Evolutionary conservation across 352 stramenopile genomes (phyloP), one percentile per base, ranked within the genome.

Genomic region (Thalassiosira delicatula): DNA sequence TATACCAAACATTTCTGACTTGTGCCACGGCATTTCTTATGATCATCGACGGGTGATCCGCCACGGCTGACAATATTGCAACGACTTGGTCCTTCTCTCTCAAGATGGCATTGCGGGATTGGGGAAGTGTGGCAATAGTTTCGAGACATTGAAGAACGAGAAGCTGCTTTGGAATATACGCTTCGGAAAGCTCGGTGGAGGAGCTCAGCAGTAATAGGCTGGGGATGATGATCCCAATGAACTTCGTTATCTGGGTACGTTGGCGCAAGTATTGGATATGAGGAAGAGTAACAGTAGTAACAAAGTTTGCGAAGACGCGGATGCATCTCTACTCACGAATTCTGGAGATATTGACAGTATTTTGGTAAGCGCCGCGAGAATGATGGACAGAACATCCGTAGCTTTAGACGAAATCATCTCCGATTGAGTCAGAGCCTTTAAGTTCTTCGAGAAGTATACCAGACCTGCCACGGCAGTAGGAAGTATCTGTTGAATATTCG

Each of bases 1-100:
- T 80, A 53, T 70, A 84, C 80, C 80, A 87, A 35, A 75, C 46
- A 69, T 87, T 87, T 69, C 80, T 74, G 8, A 79, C 75, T 67
- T 84, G 74, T 23, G 82, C 80, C 27, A 80, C 80, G 17, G 80
- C 69, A 30, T 80, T 73, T 32, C 80, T 61, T 30, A 87, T 42
- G 21, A 74, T 68, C 17, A 35, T 29, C 51, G 80, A 87, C 7
- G 80, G 80, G 57, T 84, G 75, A 44, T 87, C 80, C 33, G 83
- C 23, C 3, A 81, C 42, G 40, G 30, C 62, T 33, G 68, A 75
- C 49, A 84, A 75, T 44, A 59, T 65, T 63, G 54, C 30, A 30
- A 79, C 44, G 29, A 87, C 76, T 74, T 76, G 75, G 17, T 78
- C 68, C 62, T 75, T 84, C 69, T 84, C 73, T 29, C 63, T 70